A percentile compares a stretch with the other conserved stretches of the same genome.
Evolutionary conservation across 257 asterid species (phyloP).

Genomic region (Solanum habrochaites): DNA sequence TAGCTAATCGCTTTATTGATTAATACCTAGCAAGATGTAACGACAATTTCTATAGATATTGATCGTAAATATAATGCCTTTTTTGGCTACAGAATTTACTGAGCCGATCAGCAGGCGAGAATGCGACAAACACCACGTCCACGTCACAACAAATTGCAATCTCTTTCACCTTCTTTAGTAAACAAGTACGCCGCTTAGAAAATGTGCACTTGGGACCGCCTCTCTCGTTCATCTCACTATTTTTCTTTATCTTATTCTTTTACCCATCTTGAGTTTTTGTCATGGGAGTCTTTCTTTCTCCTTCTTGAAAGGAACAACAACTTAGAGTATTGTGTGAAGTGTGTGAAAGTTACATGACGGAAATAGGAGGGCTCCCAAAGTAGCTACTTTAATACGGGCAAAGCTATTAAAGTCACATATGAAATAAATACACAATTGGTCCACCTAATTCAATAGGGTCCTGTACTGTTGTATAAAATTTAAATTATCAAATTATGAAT

Average conservation of each 20-base stretch:
- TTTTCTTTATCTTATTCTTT: not conserved
- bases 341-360: too few relatives aligned
- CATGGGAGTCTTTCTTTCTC: not conserved
- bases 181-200: conserved; percentile 43
- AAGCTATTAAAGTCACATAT: not conserved
- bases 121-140: conserved; percentile 43
- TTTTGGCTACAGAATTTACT: conserved; percentile 26
- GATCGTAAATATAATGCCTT: conserved; percentile 3
- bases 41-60: too few relatives aligned
- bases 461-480: too few relatives aligned
- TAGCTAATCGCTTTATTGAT: not conserved
- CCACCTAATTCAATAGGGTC: not conserved
- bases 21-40: not conserved
- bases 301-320: not conserved
- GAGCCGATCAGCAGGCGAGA: conserved; percentile 45
- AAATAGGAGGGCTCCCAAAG: not conserved
- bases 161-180: conserved; percentile 46
- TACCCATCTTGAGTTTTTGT: not conserved
- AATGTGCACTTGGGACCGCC: too few relatives aligned
- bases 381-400: not conserved
- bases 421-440: not conserved
- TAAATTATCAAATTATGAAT: not conserved
- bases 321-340: not conserved
- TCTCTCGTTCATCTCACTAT: not conserved
- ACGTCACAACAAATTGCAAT: conserved; percentile 28